Conservation (phyloP, 1,284 basidiomycete species). For the Marasmius tenuissimus region DNA sequence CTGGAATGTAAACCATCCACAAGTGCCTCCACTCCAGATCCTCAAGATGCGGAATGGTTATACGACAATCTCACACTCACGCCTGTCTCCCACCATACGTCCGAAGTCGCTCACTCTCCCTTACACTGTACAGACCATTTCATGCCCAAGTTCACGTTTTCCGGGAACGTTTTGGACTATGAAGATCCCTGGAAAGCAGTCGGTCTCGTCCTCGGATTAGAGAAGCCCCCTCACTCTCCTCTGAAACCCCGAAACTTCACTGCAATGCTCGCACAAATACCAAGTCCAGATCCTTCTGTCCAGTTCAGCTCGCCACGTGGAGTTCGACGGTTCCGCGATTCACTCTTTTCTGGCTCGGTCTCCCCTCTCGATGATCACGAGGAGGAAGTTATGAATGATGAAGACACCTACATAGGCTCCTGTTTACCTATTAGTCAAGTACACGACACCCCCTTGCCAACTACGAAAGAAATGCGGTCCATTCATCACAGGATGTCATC, state of each 20-base stretch:
- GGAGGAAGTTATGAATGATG: too few species aligned
- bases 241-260: constrained; percentile 8
- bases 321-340: background rate
- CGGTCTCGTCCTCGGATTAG: constrained; percentile 35
- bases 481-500: too few species aligned
- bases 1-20: too few species aligned
- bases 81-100: background rate
- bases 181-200: constrained; percentile 44
- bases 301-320: background rate
- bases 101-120: too few species aligned
- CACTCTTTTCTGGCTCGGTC: background rate
- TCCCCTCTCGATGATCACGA: too few species aligned
- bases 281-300: background rate
- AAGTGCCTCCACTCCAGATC: too few species aligned
- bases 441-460: too few species aligned
- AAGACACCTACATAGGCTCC: too few species aligned
- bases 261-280: constrained; percentile 7
- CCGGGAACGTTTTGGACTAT: constrained; percentile 38
- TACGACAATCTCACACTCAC: background rate
- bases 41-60: too few species aligned
- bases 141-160: background rate
- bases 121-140: background rate
- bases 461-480: too few species aligned
- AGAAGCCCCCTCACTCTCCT: constrained; percentile 1
- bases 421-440: too few species aligned